These are phyloP conservation scores for Schizothecium vesticola DNA, from an alignment of 495 filamentous ascomycete genomes.

Conservation along the genomic window DNA sequence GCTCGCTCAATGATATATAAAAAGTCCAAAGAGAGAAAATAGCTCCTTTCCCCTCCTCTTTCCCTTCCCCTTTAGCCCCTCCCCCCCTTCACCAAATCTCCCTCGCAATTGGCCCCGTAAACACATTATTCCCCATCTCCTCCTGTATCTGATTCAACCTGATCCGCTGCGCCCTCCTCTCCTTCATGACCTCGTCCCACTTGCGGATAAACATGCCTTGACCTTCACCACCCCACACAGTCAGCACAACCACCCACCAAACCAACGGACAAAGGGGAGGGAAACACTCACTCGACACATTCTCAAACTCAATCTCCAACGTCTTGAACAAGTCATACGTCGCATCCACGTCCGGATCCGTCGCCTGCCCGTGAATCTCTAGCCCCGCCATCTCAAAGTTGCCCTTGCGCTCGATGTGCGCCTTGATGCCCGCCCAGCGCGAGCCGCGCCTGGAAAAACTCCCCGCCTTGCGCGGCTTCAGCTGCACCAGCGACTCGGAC, in stretches of 20 bases:
- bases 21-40: not conserved
- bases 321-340: constrained; percentile 32
- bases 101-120: constrained; percentile 27
- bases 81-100: constrained; percentile 10
- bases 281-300: constrained; percentile 25
- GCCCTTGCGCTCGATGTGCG: constrained; percentile 19
- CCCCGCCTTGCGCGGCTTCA: constrained; percentile 24
- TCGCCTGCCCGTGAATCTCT: constrained; percentile 25
- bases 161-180: constrained; percentile 24
- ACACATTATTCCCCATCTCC: constrained; percentile 25
- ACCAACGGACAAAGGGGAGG: too few species aligned
- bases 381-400: constrained; percentile 25
- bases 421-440: constrained; percentile 28
- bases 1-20: not conserved
- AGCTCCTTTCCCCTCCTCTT: not conserved
- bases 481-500: constrained; percentile 22
- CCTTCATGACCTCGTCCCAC: constrained; percentile 32
- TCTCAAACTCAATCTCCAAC: constrained; percentile 38
- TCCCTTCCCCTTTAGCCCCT: not conserved
- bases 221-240: constrained; percentile 5
- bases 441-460: constrained; percentile 21
- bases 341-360: constrained; percentile 23
- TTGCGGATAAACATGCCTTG: constrained; percentile 30
- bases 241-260: not conserved
- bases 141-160: constrained; percentile 27